A percentile compares a stretch with the other conserved stretches of the same genome.
phyloP scores from a whole-genome alignment of 2,329 filamentous ascomycete genomes.

The Venturia nashicola region DNA sequence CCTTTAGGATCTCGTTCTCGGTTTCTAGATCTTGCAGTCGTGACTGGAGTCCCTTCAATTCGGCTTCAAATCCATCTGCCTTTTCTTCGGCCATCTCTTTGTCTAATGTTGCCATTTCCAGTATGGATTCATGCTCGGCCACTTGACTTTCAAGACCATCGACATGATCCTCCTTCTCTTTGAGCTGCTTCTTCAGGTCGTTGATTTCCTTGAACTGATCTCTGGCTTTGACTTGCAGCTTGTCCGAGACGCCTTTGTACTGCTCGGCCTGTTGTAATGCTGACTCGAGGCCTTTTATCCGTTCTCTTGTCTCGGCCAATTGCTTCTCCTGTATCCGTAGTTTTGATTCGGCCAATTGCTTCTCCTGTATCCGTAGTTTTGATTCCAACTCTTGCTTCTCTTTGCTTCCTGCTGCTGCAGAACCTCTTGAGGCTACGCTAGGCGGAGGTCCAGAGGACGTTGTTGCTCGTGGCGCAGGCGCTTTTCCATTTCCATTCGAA shows the following conservation, averaged over 20 bases:
- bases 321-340: slow-evolving; percentile 81
- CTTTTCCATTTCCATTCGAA: slow-evolving; percentile 13
- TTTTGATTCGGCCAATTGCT: slow-evolving; percentile 87
- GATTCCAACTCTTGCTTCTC: slow-evolving; percentile 82
- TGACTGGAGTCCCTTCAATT: slow-evolving; percentile 63
- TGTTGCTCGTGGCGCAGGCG: slow-evolving; percentile 15
- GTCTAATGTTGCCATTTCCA: slow-evolving; percentile 82
- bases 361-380: slow-evolving; percentile 76
- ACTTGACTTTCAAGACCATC: slow-evolving; percentile 61
- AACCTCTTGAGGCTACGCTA: slow-evolving; percentile 2
- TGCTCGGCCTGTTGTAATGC: slow-evolving; percentile 65
- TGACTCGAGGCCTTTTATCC: slow-evolving; percentile 65
- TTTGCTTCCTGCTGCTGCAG: slow-evolving; percentile 20
- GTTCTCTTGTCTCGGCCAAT: slow-evolving; percentile 71
- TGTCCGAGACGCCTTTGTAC: slow-evolving; percentile 77
- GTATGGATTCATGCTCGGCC: slow-evolving; percentile 69
- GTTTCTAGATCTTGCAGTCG: slow-evolving; percentile 75
- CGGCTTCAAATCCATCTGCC: slow-evolving; percentile 67
- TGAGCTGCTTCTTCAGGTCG: slow-evolving; percentile 64
- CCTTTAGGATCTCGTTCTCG: slow-evolving; percentile 73
- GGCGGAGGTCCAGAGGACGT: slow-evolving; percentile 11
- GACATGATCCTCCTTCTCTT: slow-evolving; percentile 59
- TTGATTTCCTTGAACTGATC: slow-evolving; percentile 68
- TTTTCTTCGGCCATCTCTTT: slow-evolving; percentile 94
- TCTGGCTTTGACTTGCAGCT: slow-evolving; percentile 79